phyloP scores from a whole-genome alignment of 176 grass and related monocot genomes.

The Phragmites australis region DNA sequence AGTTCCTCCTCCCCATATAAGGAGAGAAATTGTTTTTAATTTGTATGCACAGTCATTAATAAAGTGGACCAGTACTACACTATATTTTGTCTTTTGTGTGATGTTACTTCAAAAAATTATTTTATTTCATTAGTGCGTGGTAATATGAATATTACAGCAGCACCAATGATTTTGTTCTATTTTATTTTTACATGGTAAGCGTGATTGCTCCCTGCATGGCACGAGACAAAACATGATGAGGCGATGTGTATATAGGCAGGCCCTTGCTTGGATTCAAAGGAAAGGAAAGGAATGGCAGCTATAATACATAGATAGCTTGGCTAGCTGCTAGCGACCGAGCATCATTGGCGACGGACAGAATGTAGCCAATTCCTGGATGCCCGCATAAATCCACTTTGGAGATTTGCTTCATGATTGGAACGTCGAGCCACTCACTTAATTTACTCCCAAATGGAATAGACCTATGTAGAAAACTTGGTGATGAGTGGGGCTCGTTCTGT shows the following conservation, averaged over 20 bases:
- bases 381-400: constrained; percentile 43
- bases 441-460: background rate
- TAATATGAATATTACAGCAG: too few relatives aligned
- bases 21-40: too few relatives aligned
- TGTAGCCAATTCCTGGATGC: constrained; percentile 41
- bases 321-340: background rate
- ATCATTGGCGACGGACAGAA: constrained; percentile 14
- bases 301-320: too few relatives aligned
- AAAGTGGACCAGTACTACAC: too few relatives aligned
- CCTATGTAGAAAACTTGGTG: background rate
- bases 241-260: background rate
- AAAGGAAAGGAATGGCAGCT: constrained; percentile 1
- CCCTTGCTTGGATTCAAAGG: constrained; percentile 33
- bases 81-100: too few relatives aligned
- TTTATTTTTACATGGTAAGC: background rate
- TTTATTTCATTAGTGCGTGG: too few relatives aligned
- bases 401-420: constrained; percentile 45
- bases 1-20: too few relatives aligned
- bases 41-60: too few relatives aligned
- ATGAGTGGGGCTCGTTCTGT: background rate
- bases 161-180: background rate
- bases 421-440: constrained; percentile 16
- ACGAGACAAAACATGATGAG: constrained; percentile 46
- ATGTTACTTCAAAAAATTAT: too few relatives aligned
- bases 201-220: background rate